Percentiles rank a stretch among this genome's conserved stretches.
Conservation (phyloP, 2,329 filamentous ascomycete species). For the Colletotrichum melonis region DNA sequence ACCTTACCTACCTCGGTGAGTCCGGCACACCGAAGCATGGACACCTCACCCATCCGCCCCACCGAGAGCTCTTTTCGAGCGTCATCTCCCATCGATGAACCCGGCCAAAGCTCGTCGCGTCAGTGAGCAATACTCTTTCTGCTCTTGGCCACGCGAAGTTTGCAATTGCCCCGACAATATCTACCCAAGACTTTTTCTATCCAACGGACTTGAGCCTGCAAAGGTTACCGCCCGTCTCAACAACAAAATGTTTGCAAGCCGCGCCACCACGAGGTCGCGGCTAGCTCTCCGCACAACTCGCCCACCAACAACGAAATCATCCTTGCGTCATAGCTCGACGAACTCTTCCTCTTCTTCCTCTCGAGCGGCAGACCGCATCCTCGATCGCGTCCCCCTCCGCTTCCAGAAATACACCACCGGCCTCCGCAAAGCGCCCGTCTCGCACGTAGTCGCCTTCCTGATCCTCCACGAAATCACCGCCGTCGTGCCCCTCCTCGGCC, state of each 20-base stretch:
- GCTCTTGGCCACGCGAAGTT: too few species aligned
- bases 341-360: constrained; percentile 41
- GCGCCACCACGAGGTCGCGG: neutral
- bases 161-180: too few species aligned
- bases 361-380: constrained; percentile 53
- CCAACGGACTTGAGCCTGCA: too few species aligned
- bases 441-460: constrained; percentile 87
- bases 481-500: constrained; percentile 79
- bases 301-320: neutral
- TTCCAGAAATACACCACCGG: constrained; percentile 76
- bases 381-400: constrained; percentile 70
- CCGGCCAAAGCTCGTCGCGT: neutral
- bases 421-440: constrained; percentile 81
- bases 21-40: neutral
- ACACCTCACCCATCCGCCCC: neutral
- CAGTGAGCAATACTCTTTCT: too few species aligned
- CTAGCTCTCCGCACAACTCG: neutral
- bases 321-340: constrained; percentile 2
- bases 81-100: neutral
- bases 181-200: too few species aligned
- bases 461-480: constrained; percentile 94
- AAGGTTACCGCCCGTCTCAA: too few species aligned
- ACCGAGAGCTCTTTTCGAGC: neutral
- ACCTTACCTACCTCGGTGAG: neutral
- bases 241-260: constrained; percentile 11